Percentiles rank a stretch among this genome's conserved stretches.
Conservation (phyloP, 805 yeast species). For the Metschnikowia koreensis region DNA sequence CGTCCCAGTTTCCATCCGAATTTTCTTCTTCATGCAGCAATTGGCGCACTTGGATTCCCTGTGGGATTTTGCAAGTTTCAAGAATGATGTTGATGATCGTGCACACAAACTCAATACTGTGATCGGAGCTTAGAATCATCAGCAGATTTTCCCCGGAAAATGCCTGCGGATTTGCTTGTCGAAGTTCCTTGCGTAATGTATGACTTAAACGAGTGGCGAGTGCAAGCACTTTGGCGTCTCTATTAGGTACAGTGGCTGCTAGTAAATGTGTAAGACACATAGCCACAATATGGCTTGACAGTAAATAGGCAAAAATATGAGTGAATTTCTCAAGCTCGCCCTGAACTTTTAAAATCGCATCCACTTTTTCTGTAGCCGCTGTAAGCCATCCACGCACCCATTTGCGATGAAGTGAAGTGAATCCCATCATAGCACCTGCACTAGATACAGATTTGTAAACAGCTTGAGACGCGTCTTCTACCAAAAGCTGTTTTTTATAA, state of each 20-base stretch:
- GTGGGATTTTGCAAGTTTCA: slow-evolving; percentile 14
- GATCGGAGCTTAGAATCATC: slow-evolving; percentile 18
- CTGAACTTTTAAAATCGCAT: slow-evolving; percentile 3
- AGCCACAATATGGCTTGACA: slow-evolving; percentile 17
- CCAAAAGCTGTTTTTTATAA: slow-evolving; percentile 24
- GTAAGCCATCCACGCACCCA: slow-evolving; percentile 9
- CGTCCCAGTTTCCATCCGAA: neutral
- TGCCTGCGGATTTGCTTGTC: neutral
- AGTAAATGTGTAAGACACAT: slow-evolving; percentile 21
- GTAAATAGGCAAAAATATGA: slow-evolving; percentile 17
- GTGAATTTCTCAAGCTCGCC: slow-evolving; percentile 11
- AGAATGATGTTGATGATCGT: slow-evolving; percentile 19
- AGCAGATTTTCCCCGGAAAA: neutral
- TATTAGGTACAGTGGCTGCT: slow-evolving; percentile 20
- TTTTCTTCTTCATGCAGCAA: neutral
- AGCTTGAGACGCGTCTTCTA: slow-evolving; percentile 25
- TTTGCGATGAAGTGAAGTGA: slow-evolving; percentile 6
- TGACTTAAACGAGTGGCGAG: slow-evolving; percentile 12
- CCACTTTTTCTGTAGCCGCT: slow-evolving; percentile 1
- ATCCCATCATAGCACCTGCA: slow-evolving; percentile 2
- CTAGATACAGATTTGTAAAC: slow-evolving; percentile 2
- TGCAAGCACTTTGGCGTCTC: slow-evolving; percentile 17
- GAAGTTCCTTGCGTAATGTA: slow-evolving; percentile 1
- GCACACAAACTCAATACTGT: slow-evolving; percentile 20
- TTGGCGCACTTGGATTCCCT: neutral